Conservation (phyloP, 129 eudicot species). For the Gnaphalium uliginosum region DNA sequence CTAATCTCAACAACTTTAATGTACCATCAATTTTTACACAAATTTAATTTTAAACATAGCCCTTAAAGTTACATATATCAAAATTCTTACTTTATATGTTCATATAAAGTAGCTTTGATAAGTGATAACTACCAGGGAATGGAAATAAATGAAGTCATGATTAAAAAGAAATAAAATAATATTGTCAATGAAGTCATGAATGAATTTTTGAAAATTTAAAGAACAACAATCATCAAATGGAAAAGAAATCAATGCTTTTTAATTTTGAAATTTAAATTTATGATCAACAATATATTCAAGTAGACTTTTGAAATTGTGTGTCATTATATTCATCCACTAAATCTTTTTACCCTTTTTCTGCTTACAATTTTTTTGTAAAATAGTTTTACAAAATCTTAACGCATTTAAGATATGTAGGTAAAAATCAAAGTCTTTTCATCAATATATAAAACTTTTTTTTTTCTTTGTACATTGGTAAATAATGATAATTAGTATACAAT, state of each 20-base stretch:
- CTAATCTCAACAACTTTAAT: no score
- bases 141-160: conserved; percentile 4
- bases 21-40: no score
- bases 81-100: no score
- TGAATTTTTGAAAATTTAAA: conserved; percentile 19
- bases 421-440: no score
- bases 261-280: conserved; percentile 16
- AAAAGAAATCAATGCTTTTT: conserved; percentile 30
- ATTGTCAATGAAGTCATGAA: conserved; percentile 35
- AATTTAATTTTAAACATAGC: no score
- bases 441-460: neutral
- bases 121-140: neutral
- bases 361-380: no score
- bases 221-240: conserved; percentile 25
- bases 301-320: neutral
- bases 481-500: neutral
- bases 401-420: no score
- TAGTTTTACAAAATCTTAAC: no score
- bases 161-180: neutral
- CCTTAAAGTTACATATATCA: no score
- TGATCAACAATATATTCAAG: neutral
- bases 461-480: neutral
- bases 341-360: neutral
- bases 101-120: no score
- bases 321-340: neutral